phyloP scores from a whole-genome alignment of 257 asterid species.

The Galeopsis tetrahit region DNA sequence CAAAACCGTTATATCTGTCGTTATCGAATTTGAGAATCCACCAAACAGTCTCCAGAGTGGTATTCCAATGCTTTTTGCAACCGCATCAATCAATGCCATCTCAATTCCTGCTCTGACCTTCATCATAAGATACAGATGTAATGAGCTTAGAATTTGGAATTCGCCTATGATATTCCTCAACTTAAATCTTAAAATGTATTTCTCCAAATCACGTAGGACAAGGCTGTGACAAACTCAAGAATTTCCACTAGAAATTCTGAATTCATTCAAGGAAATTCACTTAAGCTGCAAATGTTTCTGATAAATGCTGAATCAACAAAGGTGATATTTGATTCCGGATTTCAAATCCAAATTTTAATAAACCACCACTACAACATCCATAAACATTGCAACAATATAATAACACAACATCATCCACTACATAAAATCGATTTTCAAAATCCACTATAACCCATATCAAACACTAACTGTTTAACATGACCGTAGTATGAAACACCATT shows the following conservation, averaged over 20 bases:
- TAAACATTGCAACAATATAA: too few species aligned
- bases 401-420: too few species aligned
- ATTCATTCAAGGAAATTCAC: neutral
- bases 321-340: too few species aligned
- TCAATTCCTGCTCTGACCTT: slow-evolving; percentile 96
- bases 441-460: too few species aligned
- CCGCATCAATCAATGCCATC: slow-evolving; percentile 97
- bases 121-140: slow-evolving; percentile 41
- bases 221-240: neutral
- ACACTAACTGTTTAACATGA: neutral
- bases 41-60: slow-evolving; percentile 94
- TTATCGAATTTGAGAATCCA: slow-evolving; percentile 69
- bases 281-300: slow-evolving; percentile 3
- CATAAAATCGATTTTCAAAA: too few species aligned
- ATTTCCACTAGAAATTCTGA: neutral
- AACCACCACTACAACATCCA: too few species aligned
- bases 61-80: slow-evolving; percentile 73
- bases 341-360: too few species aligned
- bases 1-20: slow-evolving; percentile 86
- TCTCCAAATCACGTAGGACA: neutral
- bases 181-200: neutral
- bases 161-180: neutral
- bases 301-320: neutral
- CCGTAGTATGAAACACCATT: neutral
- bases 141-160: slow-evolving; percentile 32